These are phyloP conservation scores for Aspergillus bombycis DNA, from an alignment of 2,329 filamentous ascomycete genomes.

Conservation along the genomic window DNA sequence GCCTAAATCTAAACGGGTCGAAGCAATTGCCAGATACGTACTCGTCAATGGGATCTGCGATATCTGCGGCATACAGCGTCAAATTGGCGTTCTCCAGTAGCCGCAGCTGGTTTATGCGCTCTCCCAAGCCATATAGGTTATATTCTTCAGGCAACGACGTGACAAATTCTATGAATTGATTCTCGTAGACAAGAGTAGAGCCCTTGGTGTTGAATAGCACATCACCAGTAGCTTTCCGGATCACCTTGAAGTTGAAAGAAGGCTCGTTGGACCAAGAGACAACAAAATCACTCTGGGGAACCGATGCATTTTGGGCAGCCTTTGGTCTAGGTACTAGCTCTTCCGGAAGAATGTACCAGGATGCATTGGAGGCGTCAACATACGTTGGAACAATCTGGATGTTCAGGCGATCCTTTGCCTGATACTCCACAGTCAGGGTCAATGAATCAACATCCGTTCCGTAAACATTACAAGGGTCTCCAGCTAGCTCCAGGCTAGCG, in stretches of 20 bases:
- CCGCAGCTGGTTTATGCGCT: slow-evolving; percentile 70
- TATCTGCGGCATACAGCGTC: slow-evolving; percentile 70
- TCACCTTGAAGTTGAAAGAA: slow-evolving; percentile 60
- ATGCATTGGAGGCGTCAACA: slow-evolving; percentile 62
- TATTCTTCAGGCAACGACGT: slow-evolving; percentile 69
- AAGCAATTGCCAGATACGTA: slow-evolving; percentile 23
- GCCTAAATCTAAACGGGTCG: not conserved
- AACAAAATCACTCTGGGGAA: slow-evolving; percentile 48
- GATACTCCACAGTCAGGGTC: slow-evolving; percentile 68
- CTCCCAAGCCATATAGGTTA: slow-evolving; percentile 75
- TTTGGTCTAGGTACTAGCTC: slow-evolving; percentile 62
- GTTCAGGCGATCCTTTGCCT: slow-evolving; percentile 66
- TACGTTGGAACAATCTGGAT: slow-evolving; percentile 71
- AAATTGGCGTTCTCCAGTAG: slow-evolving; percentile 74
- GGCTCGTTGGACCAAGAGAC: slow-evolving; percentile 62
- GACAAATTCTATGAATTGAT: slow-evolving; percentile 77
- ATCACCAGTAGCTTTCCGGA: slow-evolving; percentile 63
- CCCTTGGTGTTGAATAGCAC: slow-evolving; percentile 69
- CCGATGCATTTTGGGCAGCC: slow-evolving; percentile 45
- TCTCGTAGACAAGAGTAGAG: slow-evolving; percentile 69
- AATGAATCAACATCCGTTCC: slow-evolving; percentile 73
- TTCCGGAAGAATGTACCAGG: slow-evolving; percentile 69
- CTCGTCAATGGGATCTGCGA: slow-evolving; percentile 58
- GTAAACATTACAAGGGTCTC: slow-evolving; percentile 69
- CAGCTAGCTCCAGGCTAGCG: slow-evolving; percentile 57